These are phyloP conservation scores for Dothistroma septosporum DNA, from an alignment of 2,329 filamentous ascomycete species.

Conservation along the genomic window DNA sequence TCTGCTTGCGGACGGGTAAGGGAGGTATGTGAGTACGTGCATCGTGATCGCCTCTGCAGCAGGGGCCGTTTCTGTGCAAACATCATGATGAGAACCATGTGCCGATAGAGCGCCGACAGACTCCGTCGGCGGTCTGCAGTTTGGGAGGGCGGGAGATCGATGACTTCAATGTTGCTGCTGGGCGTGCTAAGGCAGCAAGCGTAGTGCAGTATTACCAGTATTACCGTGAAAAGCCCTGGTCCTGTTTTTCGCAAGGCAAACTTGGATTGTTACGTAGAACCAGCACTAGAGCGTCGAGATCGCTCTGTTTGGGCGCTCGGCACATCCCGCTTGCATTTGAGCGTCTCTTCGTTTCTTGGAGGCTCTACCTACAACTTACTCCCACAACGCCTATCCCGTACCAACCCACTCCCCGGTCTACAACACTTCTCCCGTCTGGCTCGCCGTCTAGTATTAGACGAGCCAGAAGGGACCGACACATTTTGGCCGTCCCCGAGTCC, in stretches of 20 bases:
- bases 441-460: constrained; percentile 28
- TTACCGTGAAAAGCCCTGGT: no score
- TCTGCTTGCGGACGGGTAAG: no score
- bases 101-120: neutral
- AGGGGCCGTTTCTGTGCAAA: neutral
- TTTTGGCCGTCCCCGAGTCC: constrained; percentile 23
- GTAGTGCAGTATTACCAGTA: no score
- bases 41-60: neutral
- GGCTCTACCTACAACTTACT: neutral
- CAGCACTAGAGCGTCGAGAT: no score
- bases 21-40: no score
- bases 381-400: neutral
- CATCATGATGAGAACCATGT: neutral
- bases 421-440: constrained; percentile 27
- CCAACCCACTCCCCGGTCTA: neutral
- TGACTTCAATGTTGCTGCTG: no score
- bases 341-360: neutral
- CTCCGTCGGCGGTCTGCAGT: no score
- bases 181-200: neutral
- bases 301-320: neutral
- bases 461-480: constrained; percentile 26
- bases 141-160: no score
- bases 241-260: no score
- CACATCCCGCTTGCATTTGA: neutral
- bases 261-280: no score